Evolutionary conservation across 2,329 filamentous ascomycete genomes (phyloP).

Genomic region (Fusarium gaditjirri): DNA sequence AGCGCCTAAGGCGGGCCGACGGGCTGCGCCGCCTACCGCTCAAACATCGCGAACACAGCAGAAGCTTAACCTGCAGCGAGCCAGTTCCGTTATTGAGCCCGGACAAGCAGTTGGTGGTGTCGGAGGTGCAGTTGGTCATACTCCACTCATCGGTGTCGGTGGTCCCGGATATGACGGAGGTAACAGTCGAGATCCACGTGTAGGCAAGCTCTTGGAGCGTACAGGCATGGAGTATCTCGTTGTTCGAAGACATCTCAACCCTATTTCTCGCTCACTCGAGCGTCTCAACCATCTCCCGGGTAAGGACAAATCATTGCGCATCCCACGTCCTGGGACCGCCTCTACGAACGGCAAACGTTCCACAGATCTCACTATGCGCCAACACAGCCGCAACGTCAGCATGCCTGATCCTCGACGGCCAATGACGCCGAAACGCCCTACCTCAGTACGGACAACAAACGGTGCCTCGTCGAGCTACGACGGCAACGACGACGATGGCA

Average conservation of each 20-base stretch:
- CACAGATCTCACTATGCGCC: conserved; percentile 46
- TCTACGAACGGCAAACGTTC: conserved; percentile 53
- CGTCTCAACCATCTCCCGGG: conserved; percentile 60
- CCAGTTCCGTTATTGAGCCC: conserved; percentile 77
- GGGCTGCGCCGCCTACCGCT: conserved; percentile 55
- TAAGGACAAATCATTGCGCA: conserved; percentile 60
- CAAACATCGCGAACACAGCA: conserved; percentile 77
- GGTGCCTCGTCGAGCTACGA: conserved; percentile 59
- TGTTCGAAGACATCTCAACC: conserved; percentile 77
- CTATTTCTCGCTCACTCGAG: conserved; percentile 70
- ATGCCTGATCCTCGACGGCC: conserved; percentile 50
- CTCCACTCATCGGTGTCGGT: conserved; percentile 63
- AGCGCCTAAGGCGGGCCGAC: conserved; percentile 56
- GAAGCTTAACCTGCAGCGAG: conserved; percentile 79
- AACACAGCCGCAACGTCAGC: conserved; percentile 55
- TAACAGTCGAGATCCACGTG: conserved; percentile 67
- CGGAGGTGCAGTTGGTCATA: conserved; percentile 55
- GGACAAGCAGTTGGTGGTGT: conserved; percentile 56
- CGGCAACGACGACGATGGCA: conserved; percentile 57
- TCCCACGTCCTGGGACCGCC: conserved; percentile 55
- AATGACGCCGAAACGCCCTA: conserved; percentile 47
- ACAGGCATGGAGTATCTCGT: conserved; percentile 80
- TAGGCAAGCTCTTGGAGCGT: conserved; percentile 73
- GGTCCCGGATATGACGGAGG: conserved; percentile 65
- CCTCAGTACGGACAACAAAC: conserved; percentile 50